Evolutionary conservation across 257 asterid genomes (phyloP), one percentile per base, ranked within the genome.

Genomic region (Leonotis leonurus): DNA sequence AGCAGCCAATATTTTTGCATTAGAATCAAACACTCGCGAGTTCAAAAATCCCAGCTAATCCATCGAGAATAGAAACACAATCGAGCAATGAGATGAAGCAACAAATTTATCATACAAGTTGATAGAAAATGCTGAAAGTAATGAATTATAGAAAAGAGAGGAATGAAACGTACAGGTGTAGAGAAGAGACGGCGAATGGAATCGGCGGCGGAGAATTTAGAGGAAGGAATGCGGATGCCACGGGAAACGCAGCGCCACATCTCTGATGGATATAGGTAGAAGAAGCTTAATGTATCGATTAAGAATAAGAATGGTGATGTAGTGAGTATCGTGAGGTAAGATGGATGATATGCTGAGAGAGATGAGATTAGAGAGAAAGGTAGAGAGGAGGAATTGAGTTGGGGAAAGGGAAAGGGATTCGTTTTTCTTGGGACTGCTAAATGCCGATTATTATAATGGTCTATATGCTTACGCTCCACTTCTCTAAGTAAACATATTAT

Each of bases 161-260:
- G 50, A 11, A 56, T 40, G 40, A 57, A 56, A 10, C 83, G 17
- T 78, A 87, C 97, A 14, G 90, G 29, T 55, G 94, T 30, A 21
- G 96, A 85, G 65, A 85, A 76, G 65, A 87, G 81, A 12, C 97
- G 81, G 68, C 81, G 81, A 64, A 80, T 30, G 62, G 92, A 74
- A 39, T 61, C 82, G 68, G 73, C 83, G 75, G 88, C 72, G 64
- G 82, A 29, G 65, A 85, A 77, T 79, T 82, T 75, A 61, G 56
- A 68, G 25, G 81, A 73, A 33, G 85, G 69, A 73, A 74, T 73
- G 90, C 85, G 75, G 74, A 89, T 83, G 68, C 91, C 87, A 67
- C 94, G 95, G 8, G 91, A 80, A 65, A 83, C 85, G 87, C 91
- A 89, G 78, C 97, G 91, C 99, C 99, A 89, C 99, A 93, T 87